Evolutionary conservation across 2,329 filamentous ascomycete genomes (phyloP), one percentile per base, ranked within the genome.

Genomic region (Knufia fluminis): DNA sequence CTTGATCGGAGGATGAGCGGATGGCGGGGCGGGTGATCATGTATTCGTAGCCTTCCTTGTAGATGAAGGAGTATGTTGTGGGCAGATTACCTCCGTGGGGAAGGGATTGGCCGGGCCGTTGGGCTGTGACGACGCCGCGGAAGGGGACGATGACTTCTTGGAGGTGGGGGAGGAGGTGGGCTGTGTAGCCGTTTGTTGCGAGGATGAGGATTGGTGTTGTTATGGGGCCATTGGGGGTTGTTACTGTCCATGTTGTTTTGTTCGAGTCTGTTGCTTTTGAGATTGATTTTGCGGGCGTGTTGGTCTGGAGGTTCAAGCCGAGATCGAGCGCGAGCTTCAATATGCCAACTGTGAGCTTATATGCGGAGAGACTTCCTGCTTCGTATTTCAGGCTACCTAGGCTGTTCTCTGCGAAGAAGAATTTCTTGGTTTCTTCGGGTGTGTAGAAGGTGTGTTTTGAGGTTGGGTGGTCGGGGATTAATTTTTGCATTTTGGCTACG

Each of bases 181-280:
- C 71, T 4, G 74, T 74, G 59, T 77, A 78, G 12, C 66, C 75
- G 55, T 79, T 78, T 12, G 75, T 78, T 8, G 75, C 75, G 28
- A 78, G 60, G 4, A 79, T 66, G 9, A 78, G 69, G 33, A 66
- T 66, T 12, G 59, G 60, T 0, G 73, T 69, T 6, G 23, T 52
- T 7, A 78, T 66, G 0, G 46, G 54, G 1, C 75, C 76, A 3
- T 70, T 64, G 1, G 61, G 48, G 1, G 74, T 78, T 28, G 64
- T 47, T 1, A 77, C 62, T n/a, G 48, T 52, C 57, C 57, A 59
- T 6, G 35, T 40, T 28, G 48, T 28, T 38, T 50, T n/a, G 4
- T 16, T 28, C 14, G 52, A 45, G 7, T 42, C 33, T 28, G 17
- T 31, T 3, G 36, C 22, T 40, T 52, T 55, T 19, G 47, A 43